Conservation (phyloP, 305 asterid species). For the Plantago coronopus region DNA sequence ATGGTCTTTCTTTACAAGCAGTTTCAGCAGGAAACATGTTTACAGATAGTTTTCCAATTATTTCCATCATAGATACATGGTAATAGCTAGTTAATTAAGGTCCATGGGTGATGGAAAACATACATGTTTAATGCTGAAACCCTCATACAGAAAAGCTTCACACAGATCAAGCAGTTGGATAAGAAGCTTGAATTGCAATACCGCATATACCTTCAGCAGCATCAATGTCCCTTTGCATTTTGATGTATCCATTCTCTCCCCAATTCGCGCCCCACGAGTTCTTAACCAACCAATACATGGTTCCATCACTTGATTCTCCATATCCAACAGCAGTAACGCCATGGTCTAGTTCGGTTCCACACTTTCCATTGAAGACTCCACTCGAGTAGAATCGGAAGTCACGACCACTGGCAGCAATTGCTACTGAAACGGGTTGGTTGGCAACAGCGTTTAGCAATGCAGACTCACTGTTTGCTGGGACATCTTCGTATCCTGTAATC, state of each 20-base stretch:
- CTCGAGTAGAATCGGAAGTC: constrained; percentile 40
- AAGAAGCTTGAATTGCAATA: constrained; percentile 35
- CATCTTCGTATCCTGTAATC: constrained; percentile 41
- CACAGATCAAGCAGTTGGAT: constrained; percentile 27
- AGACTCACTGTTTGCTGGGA: constrained; percentile 38
- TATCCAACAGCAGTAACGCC: constrained; percentile 52
- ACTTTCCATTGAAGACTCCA: constrained; percentile 45
- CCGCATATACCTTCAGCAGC: constrained; percentile 29
- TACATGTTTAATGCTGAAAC: no score
- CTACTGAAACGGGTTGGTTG: constrained; percentile 43
- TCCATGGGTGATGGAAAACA: no score
- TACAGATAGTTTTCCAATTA: no score
- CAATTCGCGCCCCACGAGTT: constrained; percentile 35
- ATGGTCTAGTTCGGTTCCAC: constrained; percentile 36
- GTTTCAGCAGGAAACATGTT: no score
- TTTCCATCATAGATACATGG: no score
- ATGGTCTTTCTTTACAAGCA: no score
- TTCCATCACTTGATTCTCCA: constrained; percentile 32
- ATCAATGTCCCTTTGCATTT: constrained; percentile 17
- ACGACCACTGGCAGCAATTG: constrained; percentile 37
- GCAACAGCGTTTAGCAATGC: constrained; percentile 44
- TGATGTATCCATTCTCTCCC: constrained; percentile 38
- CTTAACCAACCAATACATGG: constrained; percentile 45
- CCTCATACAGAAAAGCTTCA: neutral
- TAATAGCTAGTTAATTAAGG: no score